Base-by-base conservation (phyloP, 805 yeast species). In the Grigorovia jiainica region DNA sequence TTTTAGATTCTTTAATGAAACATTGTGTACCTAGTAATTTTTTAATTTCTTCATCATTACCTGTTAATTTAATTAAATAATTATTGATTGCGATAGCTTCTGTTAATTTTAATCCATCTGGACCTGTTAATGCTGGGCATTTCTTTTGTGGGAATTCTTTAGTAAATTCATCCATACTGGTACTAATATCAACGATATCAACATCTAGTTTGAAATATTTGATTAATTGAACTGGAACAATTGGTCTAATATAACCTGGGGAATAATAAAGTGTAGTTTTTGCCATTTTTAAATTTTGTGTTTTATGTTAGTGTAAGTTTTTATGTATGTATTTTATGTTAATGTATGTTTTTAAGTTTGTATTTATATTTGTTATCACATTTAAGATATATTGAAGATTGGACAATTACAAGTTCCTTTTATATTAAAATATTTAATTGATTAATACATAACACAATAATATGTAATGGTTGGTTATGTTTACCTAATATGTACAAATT, bases 91-190 rank as follows among this genome's bases (percentile, higher is more conserved):
- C 89, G 53, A 78, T 69, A 42, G 66, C 69, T 72, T 83, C 89
- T 52, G 73, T 70, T 61, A 83, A 70, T 63, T 80, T 78, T 72
- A 68, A 76, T 44, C 87, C 87, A 60, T 82, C 74, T 57, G 80
- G 78, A 43, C 83, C 87, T 62, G 75, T 52, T 53, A 80, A 78
- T 47, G 84, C 75, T 62, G 92, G 90, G 48, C 70, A 64, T 64
- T 71, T 75, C 46, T 63, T 68, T 60, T 77, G 67, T 60, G 89
- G 87, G 74, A 82, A 82, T 55, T 65, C 51, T 49, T 67, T 65
- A 43, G 57, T 55, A 61, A 55, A 75, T 5, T 46, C 24, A 7
- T 44, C 48, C 17, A 39, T 46, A 25, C 49, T 47, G 19, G 52
- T 50, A 10, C 54, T 50, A 9, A 56, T 53, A 53, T 68, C 71